Evolutionary conservation across 2,329 filamentous ascomycete species (phyloP).

Genomic region (Fusarium sp.): DNA sequence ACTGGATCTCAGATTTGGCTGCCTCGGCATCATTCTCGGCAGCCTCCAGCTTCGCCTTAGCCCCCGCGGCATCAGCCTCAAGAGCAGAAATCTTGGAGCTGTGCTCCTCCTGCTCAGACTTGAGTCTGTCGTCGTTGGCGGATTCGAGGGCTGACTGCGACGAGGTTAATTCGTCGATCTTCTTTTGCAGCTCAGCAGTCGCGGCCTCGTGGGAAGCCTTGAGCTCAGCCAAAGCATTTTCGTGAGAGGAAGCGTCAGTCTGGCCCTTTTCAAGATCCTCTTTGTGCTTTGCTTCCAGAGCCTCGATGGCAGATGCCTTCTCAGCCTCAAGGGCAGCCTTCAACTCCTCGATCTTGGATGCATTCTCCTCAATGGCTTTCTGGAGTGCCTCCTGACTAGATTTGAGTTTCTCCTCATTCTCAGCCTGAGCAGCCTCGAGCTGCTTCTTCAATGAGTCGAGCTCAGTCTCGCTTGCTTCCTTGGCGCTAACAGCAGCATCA

Average conservation of each 20-base stretch:
- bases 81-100: conserved; percentile 59
- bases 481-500: conserved; percentile 58
- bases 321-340: conserved; percentile 61
- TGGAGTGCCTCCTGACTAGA: conserved; percentile 49
- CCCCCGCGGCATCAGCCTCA: conserved; percentile 62
- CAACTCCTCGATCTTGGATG: conserved; percentile 61
- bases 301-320: conserved; percentile 59
- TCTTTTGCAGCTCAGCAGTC: conserved; percentile 62
- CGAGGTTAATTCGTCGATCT: conserved; percentile 63
- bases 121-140: conserved; percentile 57
- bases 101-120: conserved; percentile 57
- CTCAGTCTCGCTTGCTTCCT: conserved; percentile 60
- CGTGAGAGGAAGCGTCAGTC: conserved; percentile 57
- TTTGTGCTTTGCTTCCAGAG: conserved; percentile 64
- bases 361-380: conserved; percentile 58
- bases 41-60: conserved; percentile 60
- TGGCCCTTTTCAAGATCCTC: conserved; percentile 61
- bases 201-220: conserved; percentile 61
- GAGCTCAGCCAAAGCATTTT: conserved; percentile 61
- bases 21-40: conserved; percentile 58
- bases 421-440: conserved; percentile 55
- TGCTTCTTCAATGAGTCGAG: conserved; percentile 61
- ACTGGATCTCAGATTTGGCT: conserved; percentile 57
- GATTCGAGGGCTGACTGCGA: conserved; percentile 59
- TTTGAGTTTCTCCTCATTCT: conserved; percentile 49